Conservation (phyloP, 345 rosid species). For the Sonneratia caseolaris region DNA sequence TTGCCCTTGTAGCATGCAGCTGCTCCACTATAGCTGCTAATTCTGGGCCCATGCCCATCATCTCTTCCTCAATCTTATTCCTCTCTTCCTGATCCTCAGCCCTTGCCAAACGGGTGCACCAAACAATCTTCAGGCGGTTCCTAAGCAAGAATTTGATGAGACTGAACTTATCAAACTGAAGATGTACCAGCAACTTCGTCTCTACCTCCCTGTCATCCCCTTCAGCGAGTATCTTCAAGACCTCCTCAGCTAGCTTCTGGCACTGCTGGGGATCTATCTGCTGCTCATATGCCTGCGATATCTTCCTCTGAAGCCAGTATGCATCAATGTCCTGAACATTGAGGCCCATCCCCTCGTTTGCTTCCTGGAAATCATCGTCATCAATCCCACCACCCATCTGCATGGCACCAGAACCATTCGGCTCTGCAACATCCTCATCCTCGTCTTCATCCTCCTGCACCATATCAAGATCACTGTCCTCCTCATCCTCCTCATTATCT, state of each 20-base stretch:
- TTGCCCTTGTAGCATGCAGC: slow-evolving; percentile 87
- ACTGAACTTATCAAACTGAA: slow-evolving; percentile 58
- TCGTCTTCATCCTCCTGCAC: slow-evolving; percentile 78
- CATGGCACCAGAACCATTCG: slow-evolving; percentile 53
- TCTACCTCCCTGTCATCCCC: slow-evolving; percentile 86
- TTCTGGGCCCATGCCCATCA: slow-evolving; percentile 60
- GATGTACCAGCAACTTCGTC: slow-evolving; percentile 46
- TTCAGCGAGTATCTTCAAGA: slow-evolving; percentile 71
- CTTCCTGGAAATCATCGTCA: slow-evolving; percentile 59
- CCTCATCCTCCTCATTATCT: slow-evolving; percentile 81
- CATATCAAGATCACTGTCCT: slow-evolving; percentile 83
- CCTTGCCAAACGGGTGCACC: slow-evolving; percentile 97
- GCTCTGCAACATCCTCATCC: slow-evolving; percentile 59
- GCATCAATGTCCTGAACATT: slow-evolving; percentile 96
- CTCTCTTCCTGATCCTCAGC: slow-evolving; percentile 81
- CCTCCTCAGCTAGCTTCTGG: slow-evolving; percentile 89
- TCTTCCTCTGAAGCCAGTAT: slow-evolving; percentile 93
- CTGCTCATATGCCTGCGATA: slow-evolving; percentile 80
- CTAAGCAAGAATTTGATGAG: slow-evolving; percentile 61
- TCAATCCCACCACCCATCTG: slow-evolving; percentile 75
- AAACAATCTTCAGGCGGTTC: slow-evolving; percentile 72
- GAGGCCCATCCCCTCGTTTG: slow-evolving; percentile 53
- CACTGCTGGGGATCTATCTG: slow-evolving; percentile 84
- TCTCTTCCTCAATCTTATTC: slow-evolving; percentile 71
- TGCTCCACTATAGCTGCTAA: slow-evolving; percentile 76